Base-by-base conservation (phyloP, 148 eudicot species). In the Spergularia marina region DNA sequence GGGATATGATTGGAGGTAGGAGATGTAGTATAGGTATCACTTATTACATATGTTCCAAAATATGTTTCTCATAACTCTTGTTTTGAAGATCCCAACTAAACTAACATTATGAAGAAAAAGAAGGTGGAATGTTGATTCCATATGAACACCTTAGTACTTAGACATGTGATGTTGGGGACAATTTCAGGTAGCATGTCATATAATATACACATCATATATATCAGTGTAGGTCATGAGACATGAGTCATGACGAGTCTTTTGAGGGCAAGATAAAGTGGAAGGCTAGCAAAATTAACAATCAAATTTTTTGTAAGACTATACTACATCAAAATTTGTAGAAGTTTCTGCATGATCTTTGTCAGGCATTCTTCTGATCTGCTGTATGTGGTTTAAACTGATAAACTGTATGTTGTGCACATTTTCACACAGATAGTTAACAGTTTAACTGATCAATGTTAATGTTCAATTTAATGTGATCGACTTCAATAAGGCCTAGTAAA, bases 71-170 rank as follows among this genome's bases (percentile, higher is more conserved):
- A 56, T 30, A 51, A 39, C 60, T 62, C 17, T 63, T 41, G 41
- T 78, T 73, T 62, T 78, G 77, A 66, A 73, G 81, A 78, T 73
- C 81, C 81, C 81, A 66, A 78, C 57, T 17, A 47, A 44, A 67
- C 51, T 47, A 57, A 57, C 57, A 76, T 76, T 57, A 53, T 53
- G 62, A 54, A 47, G 52, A 72, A n/a, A 65, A 47, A 54, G 30
- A 59, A 65, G 51, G 34, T 55, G 55, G 10, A 55, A 56, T 51
- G 21, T 73, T 72, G 77, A 73, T 78, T 68, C 77, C 74, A 65
- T 71, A 71, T 41, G 53, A 60, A 63, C 53, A 66, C 63, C 59
- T 30, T 16, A 53, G 75, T 44, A 47, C 65, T 68, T 57, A 63
- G 58, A 47, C 82, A 80, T 80, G 82, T 80, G 75, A 70, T 30